A percentile compares a stretch with the other conserved stretches of the same genome.
Evolutionary conservation across 768 basidiomycete genomes (phyloP).

Genomic region (Serendipita vermifera): DNA sequence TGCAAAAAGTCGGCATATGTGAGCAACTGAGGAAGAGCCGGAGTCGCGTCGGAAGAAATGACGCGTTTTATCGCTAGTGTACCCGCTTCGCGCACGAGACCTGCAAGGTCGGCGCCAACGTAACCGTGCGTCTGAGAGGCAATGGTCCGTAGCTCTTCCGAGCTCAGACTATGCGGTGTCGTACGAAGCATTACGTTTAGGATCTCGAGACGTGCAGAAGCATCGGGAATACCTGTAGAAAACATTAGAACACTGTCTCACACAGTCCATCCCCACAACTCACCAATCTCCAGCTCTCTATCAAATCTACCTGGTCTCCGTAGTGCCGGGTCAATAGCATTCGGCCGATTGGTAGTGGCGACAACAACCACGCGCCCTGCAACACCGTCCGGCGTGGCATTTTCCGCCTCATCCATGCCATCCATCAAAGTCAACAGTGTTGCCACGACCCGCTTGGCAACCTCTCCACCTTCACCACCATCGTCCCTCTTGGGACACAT

Average conservation of each 20-base stretch:
- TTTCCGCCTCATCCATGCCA: conserved; percentile 40
- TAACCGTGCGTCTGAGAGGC: conserved; percentile 84
- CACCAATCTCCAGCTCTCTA: conserved; percentile 89
- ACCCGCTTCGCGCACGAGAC: conserved; percentile 86
- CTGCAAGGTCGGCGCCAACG: conserved; percentile 90
- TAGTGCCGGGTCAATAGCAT: conserved; percentile 89
- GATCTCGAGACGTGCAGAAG: conserved; percentile 71
- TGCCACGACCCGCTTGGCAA: conserved; percentile 91
- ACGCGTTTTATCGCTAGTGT: conserved; percentile 82
- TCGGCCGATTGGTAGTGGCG: conserved; percentile 90
- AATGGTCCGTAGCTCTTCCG: conserved; percentile 46
- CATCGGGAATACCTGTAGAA: conserved; percentile 69
- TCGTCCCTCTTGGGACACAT: conserved; percentile 85
- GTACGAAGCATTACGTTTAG: conserved; percentile 71
- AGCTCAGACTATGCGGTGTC: conserved; percentile 60
- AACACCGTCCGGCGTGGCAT: conserved; percentile 13
- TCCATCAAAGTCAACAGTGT: conserved; percentile 91
- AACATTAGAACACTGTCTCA: conserved; percentile 1
- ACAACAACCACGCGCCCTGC: conserved; percentile 70
- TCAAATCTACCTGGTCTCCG: conserved; percentile 85
- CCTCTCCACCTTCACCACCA: conserved; percentile 71
- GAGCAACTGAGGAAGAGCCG: conserved; percentile 24
- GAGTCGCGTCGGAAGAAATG: conserved; percentile 27
- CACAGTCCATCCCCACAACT: conserved; percentile 17
- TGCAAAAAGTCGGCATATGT: conserved; percentile 49